A percentile compares a stretch with the other conserved stretches of the same genome.
phyloP scores from a whole-genome alignment of 176 grass and related monocot species.

The Carex pumila region DNA sequence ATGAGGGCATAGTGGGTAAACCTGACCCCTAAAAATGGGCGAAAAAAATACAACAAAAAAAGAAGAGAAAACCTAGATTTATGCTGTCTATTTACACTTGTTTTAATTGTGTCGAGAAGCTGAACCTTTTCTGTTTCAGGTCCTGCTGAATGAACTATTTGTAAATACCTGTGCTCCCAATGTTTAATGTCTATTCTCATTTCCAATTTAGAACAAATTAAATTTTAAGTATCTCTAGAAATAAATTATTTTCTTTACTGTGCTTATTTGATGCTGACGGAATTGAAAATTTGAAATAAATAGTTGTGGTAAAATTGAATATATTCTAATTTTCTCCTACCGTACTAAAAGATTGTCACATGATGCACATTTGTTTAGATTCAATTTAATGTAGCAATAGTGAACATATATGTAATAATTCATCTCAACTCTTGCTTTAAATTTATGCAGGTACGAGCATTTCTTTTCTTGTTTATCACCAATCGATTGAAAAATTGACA shows the following conservation, averaged over 20 bases:
- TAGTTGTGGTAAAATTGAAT: background rate
- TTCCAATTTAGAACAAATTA: constrained; percentile 9
- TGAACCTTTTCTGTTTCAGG: background rate
- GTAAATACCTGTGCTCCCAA: constrained; percentile 23
- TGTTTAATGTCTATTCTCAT: constrained; percentile 20
- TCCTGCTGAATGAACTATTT: constrained; percentile 22
- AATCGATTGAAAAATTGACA: background rate
- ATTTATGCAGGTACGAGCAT: background rate
- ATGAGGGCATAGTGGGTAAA: constrained; percentile 61
- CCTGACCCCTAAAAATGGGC: constrained; percentile 39
- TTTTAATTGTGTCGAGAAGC: constrained; percentile 12
- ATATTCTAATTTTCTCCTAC: background rate
- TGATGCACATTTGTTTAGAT: background rate
- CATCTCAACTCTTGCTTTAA: background rate
- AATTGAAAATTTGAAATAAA: background rate
- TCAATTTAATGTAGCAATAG: background rate
- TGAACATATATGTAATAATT: background rate
- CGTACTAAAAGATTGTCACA: background rate
- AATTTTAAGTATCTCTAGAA: background rate
- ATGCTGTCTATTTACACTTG: background rate
- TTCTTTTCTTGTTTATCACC: background rate
- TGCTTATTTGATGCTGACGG: background rate
- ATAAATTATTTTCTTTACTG: background rate
- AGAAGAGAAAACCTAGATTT: constrained; percentile 9
- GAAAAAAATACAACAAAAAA: background rate